These are phyloP conservation scores for Berkeleyomyces rouxiae DNA, from an alignment of 2,329 filamentous ascomycete species.

Conservation along the genomic window DNA sequence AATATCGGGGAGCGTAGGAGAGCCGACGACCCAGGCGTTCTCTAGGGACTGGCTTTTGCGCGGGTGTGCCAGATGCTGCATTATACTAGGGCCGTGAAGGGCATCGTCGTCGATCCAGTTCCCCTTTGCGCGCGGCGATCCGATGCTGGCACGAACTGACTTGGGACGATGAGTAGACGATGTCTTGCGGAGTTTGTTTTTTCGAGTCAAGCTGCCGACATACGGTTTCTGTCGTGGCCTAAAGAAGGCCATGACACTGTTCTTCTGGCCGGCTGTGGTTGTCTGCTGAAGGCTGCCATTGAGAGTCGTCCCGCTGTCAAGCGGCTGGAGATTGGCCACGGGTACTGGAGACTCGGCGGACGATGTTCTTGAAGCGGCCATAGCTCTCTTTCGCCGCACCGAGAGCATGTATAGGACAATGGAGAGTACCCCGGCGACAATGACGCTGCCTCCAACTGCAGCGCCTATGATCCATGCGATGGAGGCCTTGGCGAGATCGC, in stretches of 20 bases:
- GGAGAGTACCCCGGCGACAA: conserved; percentile 28
- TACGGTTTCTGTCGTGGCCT: not conserved
- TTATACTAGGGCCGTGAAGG: not conserved
- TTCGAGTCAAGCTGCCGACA: not conserved
- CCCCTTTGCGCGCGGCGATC: not conserved
- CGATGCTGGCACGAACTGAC: not conserved
- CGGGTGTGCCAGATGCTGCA: not conserved
- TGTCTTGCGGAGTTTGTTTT: not conserved
- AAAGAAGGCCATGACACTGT: not conserved
- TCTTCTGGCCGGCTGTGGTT: not conserved
- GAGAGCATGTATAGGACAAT: conserved; percentile 27
- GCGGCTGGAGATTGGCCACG: not conserved
- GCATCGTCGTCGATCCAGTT: conserved; percentile 9
- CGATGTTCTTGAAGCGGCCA: not conserved
- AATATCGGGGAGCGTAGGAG: conserved; percentile 9
- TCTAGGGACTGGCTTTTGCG: not conserved
- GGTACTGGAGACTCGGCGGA: not conserved
- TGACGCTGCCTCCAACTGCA: conserved; percentile 29
- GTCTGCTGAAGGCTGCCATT: not conserved
- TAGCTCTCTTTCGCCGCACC: conserved; percentile 17
- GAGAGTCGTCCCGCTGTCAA: not conserved
- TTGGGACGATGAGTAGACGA: not conserved
- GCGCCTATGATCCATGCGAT: conserved; percentile 29
- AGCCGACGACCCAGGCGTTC: conserved; percentile 2
- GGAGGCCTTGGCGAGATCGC: not conserved